Evolutionary conservation across 1,284 basidiomycete species (phyloP), one percentile per base, ranked within the genome.

Genomic region (Cutaneotrichosporon spelunceum): DNA sequence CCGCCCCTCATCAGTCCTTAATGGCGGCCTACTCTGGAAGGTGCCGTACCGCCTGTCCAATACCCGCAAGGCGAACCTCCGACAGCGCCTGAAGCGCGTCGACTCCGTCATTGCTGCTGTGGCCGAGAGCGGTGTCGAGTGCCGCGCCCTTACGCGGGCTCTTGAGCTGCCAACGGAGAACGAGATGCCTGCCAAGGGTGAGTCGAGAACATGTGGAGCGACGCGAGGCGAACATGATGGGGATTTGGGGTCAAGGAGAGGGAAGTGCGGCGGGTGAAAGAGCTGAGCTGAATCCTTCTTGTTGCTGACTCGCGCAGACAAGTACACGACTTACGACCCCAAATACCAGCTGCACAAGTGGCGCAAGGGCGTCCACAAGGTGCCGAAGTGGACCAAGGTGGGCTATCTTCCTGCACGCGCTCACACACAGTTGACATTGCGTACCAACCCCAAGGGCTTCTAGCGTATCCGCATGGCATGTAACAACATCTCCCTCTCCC

Each of bases 331-430:
- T 21, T 99, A 94, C 79, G 87, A 85, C 57, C 83, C 85, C 23
- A 87, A 85, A 56, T 88, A 88, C 6, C 52, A 53, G 52, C 52
- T 39, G 33, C 33, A 36, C 52, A 53, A 53, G 52, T 99, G 94
- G 80, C 83, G 95, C 54, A 99, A 99, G 76, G 88, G 90, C 23
- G 90, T 97, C 49, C 95, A 99, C 81, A 96, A 96, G 77, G 90
- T 96, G 30, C 93, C 92, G 23, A 94, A 95, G 75, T 95, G 88
- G 85, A 95, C 93, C 62, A 84, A 90, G 78, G 92, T 93, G 71
- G 66, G 89, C 29, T 13, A n/a, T 29, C 26, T n/a, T 13, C 29
- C 8, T 26, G 39, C 0, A 11, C 34, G 34, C n/a, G 44, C 53
- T 56, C 8, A 63, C 61, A 45, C 48, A 27, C 73, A 93, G 90